phyloP scores from a whole-genome alignment of 2,329 filamentous ascomycete genomes.

The Penicillium sp. region DNA sequence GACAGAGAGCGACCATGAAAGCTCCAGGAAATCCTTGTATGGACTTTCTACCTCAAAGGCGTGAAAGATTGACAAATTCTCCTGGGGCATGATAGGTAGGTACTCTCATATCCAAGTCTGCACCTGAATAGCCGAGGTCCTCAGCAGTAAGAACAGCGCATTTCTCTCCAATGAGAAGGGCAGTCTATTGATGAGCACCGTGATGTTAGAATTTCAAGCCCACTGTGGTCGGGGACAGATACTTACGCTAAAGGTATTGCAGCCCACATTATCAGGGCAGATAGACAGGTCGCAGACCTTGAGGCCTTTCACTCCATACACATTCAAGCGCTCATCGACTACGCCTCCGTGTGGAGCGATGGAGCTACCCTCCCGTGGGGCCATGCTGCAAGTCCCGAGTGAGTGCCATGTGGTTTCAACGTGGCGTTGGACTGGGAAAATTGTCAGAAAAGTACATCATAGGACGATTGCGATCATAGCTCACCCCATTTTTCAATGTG shows the following conservation, averaged over 20 bases:
- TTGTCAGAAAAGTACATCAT: background rate
- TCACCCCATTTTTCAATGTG: constrained; percentile 67
- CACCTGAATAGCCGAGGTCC: constrained; percentile 74
- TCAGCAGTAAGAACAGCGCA: constrained; percentile 71
- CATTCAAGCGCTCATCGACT: constrained; percentile 75
- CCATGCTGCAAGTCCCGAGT: constrained; percentile 75
- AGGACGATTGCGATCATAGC: constrained; percentile 4
- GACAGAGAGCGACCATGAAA: no score
- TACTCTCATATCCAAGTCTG: constrained; percentile 76
- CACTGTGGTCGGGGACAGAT: background rate
- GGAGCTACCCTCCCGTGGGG: constrained; percentile 73
- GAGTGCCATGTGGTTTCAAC: constrained; percentile 77
- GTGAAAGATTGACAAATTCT: constrained; percentile 37
- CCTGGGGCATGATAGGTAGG: constrained; percentile 63
- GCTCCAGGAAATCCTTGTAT: background rate
- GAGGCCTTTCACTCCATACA: constrained; percentile 75
- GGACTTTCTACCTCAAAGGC: constrained; percentile 25
- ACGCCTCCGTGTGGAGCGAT: constrained; percentile 78
- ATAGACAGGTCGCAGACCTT: constrained; percentile 78
- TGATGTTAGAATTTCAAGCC: background rate
- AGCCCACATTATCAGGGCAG: constrained; percentile 78
- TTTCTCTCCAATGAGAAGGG: constrained; percentile 77
- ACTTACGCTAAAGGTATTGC: constrained; percentile 61
- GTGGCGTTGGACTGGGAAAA: constrained; percentile 62
- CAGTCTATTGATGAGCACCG: constrained; percentile 53